Percentiles rank a stretch among this genome's conserved stretches.
Evolutionary conservation across 495 filamentous ascomycete genomes (phyloP).

Genomic region (Neurospora pannonica): DNA sequence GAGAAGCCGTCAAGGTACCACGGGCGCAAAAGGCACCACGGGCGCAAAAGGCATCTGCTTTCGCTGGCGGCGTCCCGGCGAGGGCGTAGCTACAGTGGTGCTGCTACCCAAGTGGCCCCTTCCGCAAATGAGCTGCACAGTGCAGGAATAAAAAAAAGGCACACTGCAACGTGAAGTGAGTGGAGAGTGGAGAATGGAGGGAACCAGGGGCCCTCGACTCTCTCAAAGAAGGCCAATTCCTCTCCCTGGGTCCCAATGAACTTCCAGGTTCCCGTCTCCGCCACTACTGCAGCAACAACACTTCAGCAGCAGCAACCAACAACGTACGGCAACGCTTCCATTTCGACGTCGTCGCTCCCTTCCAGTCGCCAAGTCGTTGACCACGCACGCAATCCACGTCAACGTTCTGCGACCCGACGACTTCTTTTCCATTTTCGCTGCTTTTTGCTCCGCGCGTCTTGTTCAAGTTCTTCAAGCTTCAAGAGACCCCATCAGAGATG

Average conservation of each 20-base stretch:
- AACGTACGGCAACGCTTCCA: slow-evolving; percentile 6
- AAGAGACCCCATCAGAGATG: neutral
- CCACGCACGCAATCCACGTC: neutral
- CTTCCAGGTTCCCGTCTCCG: neutral
- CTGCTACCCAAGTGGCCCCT: slow-evolving; percentile 20
- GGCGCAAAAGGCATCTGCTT: neutral
- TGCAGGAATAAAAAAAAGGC: neutral
- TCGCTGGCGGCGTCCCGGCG: neutral
- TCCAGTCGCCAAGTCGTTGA: neutral
- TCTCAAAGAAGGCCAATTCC: slow-evolving; percentile 4
- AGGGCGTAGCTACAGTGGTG: slow-evolving; percentile 5
- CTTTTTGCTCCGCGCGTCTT: neutral
- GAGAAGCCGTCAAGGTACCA: neutral
- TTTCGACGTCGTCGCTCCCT: slow-evolving; percentile 1
- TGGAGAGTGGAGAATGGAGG: neutral
- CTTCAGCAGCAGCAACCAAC: neutral
- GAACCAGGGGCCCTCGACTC: slow-evolving; percentile 9
- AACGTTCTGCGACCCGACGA: neutral
- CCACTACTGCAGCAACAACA: neutral
- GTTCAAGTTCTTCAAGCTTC: neutral
- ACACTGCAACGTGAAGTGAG: slow-evolving; percentile 6
- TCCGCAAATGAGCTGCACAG: slow-evolving; percentile 17
- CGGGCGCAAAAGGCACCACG: neutral
- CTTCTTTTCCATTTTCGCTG: neutral
- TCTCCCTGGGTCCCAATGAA: neutral